These are phyloP conservation scores for Mortierella sp. DNA, from an alignment of 371 early-diverging fungal species.

Conservation along the genomic window DNA sequence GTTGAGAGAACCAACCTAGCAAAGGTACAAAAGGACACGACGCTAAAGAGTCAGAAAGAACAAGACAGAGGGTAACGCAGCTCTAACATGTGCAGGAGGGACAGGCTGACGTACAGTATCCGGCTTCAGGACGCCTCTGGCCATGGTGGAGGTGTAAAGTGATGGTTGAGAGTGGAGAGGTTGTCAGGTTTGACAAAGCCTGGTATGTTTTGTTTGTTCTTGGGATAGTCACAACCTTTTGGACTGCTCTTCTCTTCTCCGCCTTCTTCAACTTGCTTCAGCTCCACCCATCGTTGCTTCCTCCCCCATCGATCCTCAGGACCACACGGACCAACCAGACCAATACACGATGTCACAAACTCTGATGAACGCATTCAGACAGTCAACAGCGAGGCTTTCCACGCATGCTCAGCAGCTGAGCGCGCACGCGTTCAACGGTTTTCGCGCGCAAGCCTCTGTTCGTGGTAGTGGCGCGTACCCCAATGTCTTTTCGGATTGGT, in stretches of 20 bases:
- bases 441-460: conserved; percentile 13
- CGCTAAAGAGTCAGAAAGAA: neutral
- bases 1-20: conserved; percentile 71
- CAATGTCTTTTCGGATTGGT: conserved; percentile 43
- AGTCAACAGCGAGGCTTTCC: conserved; percentile 11
- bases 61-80: too few relatives aligned
- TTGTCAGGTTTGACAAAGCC: too few relatives aligned
- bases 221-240: too few relatives aligned
- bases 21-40: neutral
- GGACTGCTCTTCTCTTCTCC: too few relatives aligned
- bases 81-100: too few relatives aligned
- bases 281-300: too few relatives aligned
- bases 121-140: conserved; percentile 37
- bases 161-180: conserved; percentile 3
- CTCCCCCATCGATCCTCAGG: too few relatives aligned
- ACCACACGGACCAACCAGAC: too few relatives aligned
- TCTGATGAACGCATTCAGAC: conserved; percentile 12
- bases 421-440: neutral
- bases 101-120: conserved; percentile 35
- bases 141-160: neutral
- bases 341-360: conserved; percentile 33
- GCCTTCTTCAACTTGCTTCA: too few relatives aligned
- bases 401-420: conserved; percentile 13
- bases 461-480: neutral
- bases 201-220: too few relatives aligned